A percentile compares a stretch with the other conserved stretches of the same genome.
phyloP scores from a whole-genome alignment of 2,329 filamentous ascomycete species.

The Chaetothyriales sp. region DNA sequence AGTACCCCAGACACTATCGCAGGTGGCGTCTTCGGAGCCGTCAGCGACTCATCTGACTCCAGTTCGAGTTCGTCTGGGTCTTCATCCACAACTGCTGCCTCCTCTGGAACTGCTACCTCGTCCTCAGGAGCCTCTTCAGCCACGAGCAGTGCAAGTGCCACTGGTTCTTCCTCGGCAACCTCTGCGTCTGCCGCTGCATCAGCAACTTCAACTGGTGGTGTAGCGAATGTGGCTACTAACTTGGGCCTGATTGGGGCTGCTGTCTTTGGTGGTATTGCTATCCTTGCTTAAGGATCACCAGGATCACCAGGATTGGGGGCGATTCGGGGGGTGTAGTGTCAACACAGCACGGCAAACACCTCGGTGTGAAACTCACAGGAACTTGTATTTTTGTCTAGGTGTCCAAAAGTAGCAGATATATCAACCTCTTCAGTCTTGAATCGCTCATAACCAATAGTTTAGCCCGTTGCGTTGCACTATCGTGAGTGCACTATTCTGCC shows the following conservation, averaged over 20 bases:
- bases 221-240: background rate
- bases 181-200: background rate
- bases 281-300: background rate
- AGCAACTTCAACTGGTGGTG: background rate
- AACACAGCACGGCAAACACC: background rate
- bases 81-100: background rate
- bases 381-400: too few species aligned
- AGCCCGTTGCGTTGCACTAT: background rate
- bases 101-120: background rate
- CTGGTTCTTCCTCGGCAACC: background rate
- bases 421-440: background rate
- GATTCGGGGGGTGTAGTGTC: background rate
- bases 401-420: background rate
- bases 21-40: conserved; percentile 12
- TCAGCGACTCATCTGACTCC: background rate
- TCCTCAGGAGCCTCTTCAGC: background rate
- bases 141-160: background rate
- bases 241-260: background rate
- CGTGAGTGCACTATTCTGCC: background rate
- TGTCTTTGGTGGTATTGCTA: background rate
- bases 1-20: conserved; percentile 7
- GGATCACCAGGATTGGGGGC: background rate
- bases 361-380: background rate
- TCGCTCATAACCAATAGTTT: too few species aligned
- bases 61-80: background rate